Percentiles rank a stretch among this genome's conserved stretches.
Evolutionary conservation across 495 filamentous ascomycete genomes (phyloP).

Genomic region (Penicillium verhagenii): DNA sequence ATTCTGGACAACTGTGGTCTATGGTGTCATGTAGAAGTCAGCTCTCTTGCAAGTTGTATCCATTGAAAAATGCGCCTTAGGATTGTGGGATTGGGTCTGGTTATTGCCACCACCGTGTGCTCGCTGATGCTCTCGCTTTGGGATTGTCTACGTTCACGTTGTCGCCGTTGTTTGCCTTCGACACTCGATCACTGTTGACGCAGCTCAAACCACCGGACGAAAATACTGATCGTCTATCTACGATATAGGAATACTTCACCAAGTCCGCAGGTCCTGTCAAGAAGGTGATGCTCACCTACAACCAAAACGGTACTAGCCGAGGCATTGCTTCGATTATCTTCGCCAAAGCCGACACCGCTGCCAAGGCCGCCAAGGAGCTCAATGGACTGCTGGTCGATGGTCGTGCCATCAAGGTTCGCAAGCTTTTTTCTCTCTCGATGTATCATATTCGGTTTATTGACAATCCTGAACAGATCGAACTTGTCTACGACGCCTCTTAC

Average conservation of each 20-base stretch:
- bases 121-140: conserved; percentile 62
- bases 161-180: conserved; percentile 26
- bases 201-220: conserved; percentile 23
- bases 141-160: conserved; percentile 28
- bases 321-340: conserved; percentile 84
- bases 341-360: conserved; percentile 69
- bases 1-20: background rate
- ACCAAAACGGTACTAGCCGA: conserved; percentile 85
- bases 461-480: conserved; percentile 65
- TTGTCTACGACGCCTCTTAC: conserved; percentile 75
- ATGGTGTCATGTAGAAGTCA: background rate
- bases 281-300: conserved; percentile 84
- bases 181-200: conserved; percentile 21
- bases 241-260: conserved; percentile 89
- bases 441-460: conserved; percentile 20
- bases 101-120: conserved; percentile 57
- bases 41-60: background rate
- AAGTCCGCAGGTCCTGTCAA: conserved; percentile 88
- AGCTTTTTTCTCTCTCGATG: background rate
- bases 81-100: background rate
- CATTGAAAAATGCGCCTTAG: background rate
- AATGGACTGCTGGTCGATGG: conserved; percentile 88
- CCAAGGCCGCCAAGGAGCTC: conserved; percentile 74
- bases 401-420: conserved; percentile 80
- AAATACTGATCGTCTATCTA: conserved; percentile 43